phyloP scores from a whole-genome alignment of 2,329 filamentous ascomycete genomes.

The Apiospora saccharicola region DNA sequence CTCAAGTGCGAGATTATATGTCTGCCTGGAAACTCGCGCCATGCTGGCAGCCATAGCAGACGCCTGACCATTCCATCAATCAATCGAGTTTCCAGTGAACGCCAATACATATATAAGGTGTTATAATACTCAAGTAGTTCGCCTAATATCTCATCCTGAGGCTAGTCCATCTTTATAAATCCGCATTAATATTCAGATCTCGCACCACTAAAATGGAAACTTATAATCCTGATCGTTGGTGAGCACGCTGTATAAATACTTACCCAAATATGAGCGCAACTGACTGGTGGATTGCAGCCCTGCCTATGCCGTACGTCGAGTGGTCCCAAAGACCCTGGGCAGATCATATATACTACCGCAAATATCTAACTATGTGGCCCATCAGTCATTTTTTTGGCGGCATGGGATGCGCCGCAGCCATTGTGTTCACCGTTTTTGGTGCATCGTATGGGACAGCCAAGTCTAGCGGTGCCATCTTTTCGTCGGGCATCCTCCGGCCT shows the following conservation, averaged over 20 bases:
- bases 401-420: constrained; percentile 52
- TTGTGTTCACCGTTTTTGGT: constrained; percentile 60
- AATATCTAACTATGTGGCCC: neutral
- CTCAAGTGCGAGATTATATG: neutral
- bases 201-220: neutral
- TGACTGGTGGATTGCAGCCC: constrained; percentile 43
- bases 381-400: constrained; percentile 53
- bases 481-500: constrained; percentile 52
- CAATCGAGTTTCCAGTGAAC: neutral
- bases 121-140: neutral
- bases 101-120: neutral
- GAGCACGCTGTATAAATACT: neutral
- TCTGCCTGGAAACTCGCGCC: neutral
- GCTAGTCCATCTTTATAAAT: neutral
- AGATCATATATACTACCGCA: neutral
- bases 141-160: neutral
- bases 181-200: neutral
- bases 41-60: neutral
- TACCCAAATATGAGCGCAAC: neutral
- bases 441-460: constrained; percentile 54
- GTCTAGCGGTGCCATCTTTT: constrained; percentile 52
- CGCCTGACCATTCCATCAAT: neutral
- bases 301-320: constrained; percentile 51
- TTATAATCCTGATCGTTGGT: constrained; percentile 15
- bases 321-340: neutral